These are phyloP conservation scores for Saccharata proteae DNA, from an alignment of 2,329 filamentous ascomycete genomes.

Conservation along the genomic window DNA sequence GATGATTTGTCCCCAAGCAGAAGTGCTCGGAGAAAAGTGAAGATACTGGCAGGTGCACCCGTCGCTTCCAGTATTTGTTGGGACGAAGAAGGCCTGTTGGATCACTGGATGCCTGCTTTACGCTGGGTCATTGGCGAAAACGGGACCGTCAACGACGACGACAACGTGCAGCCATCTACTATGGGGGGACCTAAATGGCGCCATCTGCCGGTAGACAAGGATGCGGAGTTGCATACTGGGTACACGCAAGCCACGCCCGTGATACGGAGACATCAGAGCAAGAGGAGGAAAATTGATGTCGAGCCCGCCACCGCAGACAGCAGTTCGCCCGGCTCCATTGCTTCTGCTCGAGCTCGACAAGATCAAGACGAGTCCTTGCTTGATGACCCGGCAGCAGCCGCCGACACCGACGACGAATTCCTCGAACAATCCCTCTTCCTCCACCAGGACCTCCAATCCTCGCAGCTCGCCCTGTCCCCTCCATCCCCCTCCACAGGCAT, in stretches of 20 bases:
- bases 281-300: too few species aligned
- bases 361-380: neutral
- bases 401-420: constrained; percentile 42
- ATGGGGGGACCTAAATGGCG: constrained; percentile 2
- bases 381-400: neutral
- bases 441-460: constrained; percentile 54
- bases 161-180: neutral
- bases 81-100: constrained; percentile 38
- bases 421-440: constrained; percentile 66
- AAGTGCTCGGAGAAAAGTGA: too few species aligned
- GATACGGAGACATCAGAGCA: too few species aligned
- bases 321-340: too few species aligned
- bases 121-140: constrained; percentile 33
- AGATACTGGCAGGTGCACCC: constrained; percentile 53
- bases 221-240: constrained; percentile 1
- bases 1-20: neutral
- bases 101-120: constrained; percentile 32
- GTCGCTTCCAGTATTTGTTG: constrained; percentile 41
- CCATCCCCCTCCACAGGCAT: constrained; percentile 20
- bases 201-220: neutral
- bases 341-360: too few species aligned
- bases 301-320: too few species aligned
- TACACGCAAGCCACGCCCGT: constrained; percentile 5
- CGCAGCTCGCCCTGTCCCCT: constrained; percentile 32
- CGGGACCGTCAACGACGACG: neutral